Percentiles rank a stretch among this genome's conserved stretches.
phyloP scores from a whole-genome alignment of 164 flowering plant genomes.

The Sedum album region DNA sequence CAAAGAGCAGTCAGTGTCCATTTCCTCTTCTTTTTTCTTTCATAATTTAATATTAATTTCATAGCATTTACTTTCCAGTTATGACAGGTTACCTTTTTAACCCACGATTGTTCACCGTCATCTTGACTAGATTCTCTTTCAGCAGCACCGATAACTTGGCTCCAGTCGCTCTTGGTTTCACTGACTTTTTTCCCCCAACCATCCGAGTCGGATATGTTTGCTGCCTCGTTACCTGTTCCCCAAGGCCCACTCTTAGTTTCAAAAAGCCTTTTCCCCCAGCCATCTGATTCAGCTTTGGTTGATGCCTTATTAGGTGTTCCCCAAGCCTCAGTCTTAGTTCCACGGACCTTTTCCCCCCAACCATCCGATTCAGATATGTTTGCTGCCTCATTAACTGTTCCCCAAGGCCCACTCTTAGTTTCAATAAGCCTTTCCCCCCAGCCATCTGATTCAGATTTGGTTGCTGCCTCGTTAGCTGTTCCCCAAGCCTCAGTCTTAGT shows the following conservation, averaged over 20 bases:
- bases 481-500: too few species aligned
- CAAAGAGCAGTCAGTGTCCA: not conserved
- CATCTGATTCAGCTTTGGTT: not conserved
- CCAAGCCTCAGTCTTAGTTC: too few species aligned
- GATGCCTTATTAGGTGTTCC: not conserved
- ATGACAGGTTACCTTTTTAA: not conserved
- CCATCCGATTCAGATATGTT: not conserved
- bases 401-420: not conserved
- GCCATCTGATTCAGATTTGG: not conserved
- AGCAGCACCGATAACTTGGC: not conserved
- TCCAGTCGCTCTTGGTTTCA: slow-evolving; percentile 1
- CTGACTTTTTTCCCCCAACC: not conserved
- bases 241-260: not conserved
- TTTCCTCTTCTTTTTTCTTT: not conserved
- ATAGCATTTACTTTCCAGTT: not conserved
- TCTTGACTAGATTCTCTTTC: not conserved
- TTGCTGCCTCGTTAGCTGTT: too few species aligned
- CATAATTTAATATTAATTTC: not conserved
- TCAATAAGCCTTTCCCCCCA: too few species aligned
- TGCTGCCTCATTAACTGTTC: not conserved
- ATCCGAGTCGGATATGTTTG: not conserved
- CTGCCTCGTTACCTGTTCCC: not conserved
- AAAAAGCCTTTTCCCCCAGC: too few species aligned
- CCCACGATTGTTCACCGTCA: not conserved
- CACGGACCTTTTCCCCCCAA: not conserved